Evolutionary conservation across 371 early-diverging fungal species (phyloP).

Genomic region (Saksenaea vasiformis): DNA sequence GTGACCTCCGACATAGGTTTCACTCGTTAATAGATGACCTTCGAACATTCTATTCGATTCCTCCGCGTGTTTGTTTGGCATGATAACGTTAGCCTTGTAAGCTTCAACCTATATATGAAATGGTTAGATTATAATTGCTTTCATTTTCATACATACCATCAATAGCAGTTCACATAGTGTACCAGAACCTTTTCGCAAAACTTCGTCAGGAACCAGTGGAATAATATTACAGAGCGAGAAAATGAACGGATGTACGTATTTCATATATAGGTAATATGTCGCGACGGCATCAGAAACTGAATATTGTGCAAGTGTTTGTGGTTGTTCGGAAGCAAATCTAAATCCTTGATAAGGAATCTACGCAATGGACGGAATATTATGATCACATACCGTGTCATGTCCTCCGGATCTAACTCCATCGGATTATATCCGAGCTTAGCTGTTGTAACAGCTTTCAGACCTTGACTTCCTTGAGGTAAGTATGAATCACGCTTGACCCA

Average conservation of each 20-base stretch:
- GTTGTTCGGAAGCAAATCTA: conserved; percentile 89
- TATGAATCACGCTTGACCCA: conserved; percentile 99
- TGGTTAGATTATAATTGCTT: neutral
- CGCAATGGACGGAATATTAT: neutral
- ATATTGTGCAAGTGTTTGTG: conserved; percentile 97
- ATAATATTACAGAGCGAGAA: conserved; percentile 99
- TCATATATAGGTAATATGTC: conserved; percentile 99
- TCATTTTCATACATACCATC: conserved; percentile 70
- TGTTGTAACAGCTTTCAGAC: conserved; percentile 95
- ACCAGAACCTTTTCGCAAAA: conserved; percentile 97
- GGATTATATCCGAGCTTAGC: conserved; percentile 99
- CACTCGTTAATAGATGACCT: conserved; percentile 91
- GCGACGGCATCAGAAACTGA: conserved; percentile 99
- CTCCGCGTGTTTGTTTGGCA: conserved; percentile 95
- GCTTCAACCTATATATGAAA: conserved; percentile 77
- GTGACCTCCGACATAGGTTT: conserved; percentile 99
- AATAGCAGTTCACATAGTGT: conserved; percentile 98
- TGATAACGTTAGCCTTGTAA: conserved; percentile 88
- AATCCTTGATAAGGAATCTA: neutral
- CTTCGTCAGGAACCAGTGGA: conserved; percentile 97
- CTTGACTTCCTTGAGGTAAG: conserved; percentile 98
- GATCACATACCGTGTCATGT: conserved; percentile 83
- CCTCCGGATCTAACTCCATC: conserved; percentile 99
- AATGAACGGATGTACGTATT: conserved; percentile 99
- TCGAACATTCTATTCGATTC: conserved; percentile 78